Conservation (phyloP, 2,329 filamentous ascomycete genomes). For the Ascomycota sp. region DNA sequence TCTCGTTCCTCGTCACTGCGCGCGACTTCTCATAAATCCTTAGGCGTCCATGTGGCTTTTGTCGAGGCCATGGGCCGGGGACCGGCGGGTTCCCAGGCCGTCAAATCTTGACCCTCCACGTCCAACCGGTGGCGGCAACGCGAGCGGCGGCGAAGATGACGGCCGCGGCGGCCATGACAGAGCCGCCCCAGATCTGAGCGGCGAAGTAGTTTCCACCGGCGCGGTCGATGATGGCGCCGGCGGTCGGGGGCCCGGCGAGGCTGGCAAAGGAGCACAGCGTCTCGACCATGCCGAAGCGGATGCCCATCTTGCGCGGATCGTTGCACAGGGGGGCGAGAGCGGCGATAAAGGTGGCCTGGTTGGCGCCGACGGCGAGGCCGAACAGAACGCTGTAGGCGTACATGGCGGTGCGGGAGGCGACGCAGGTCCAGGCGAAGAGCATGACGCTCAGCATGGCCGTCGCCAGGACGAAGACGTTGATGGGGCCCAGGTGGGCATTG, state of each 20-base stretch:
- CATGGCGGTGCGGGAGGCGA: conserved; percentile 18
- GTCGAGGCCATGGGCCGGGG: too few species aligned
- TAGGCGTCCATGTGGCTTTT: too few species aligned
- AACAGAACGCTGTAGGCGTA: conserved; percentile 23
- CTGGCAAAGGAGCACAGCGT: conserved; percentile 20
- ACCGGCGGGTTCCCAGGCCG: too few species aligned
- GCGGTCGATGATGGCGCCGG: conserved; percentile 22
- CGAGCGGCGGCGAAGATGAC: conserved; percentile 13
- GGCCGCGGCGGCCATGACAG: conserved; percentile 16
- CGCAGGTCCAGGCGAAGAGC: conserved; percentile 34
- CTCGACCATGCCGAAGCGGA: conserved; percentile 24
- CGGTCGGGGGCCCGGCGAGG: conserved; percentile 22
- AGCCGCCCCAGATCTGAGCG: conserved; percentile 26
- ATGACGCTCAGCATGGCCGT: conserved; percentile 22
- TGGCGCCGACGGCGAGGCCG: conserved; percentile 21
- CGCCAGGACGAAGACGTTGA: conserved; percentile 33
- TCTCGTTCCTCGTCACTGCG: too few species aligned
- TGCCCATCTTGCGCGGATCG: conserved; percentile 23
- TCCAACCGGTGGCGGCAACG: conserved; percentile 15
- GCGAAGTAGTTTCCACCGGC: conserved; percentile 18
- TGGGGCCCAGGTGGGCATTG: conserved; percentile 27
- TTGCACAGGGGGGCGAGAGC: conserved; percentile 20
- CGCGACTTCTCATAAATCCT: too few species aligned
- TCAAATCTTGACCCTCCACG: conserved; percentile 15
- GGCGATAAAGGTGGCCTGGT: conserved; percentile 20